Evolutionary conservation across 148 eudicot species (phyloP), one percentile per base, ranked within the genome.

Genomic region (Drosera capensis): DNA sequence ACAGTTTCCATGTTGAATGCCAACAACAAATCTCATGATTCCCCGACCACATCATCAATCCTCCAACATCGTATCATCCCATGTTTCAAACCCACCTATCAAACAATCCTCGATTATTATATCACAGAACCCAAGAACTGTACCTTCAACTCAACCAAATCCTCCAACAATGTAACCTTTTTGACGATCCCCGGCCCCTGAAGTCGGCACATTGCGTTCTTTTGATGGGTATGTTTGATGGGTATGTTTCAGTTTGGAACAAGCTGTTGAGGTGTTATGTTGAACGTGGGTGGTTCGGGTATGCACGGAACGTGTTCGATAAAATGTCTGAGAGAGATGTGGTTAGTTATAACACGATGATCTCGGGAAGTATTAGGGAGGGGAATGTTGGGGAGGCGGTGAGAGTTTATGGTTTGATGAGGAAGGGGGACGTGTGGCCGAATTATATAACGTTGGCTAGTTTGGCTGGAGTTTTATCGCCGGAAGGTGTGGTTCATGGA

Each of bases 261-360:
- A 61, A 60, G 42, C 51, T 67, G 8, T 54, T 67, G 3, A 20
- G 14, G 5, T 1, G 55, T 21, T 64, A 59, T 8, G 13, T 34
- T 13, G 16, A 36, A 20, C 34, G 41, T 13, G 58, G 42, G 19
- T 22, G 23, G 21, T 25, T 40, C 13, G 5, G 15, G 7, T 3
- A 43, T 28, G 69, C 69, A 1, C 14, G 58, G 16, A 14, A 49
- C 16, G 8, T 69, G 63, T 69, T 70, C 18, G 74, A 65, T 45
- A 18, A 20, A 46, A 70, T 70, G 70, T 43, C 64, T 52, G 29
- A 60, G 43, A 59, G 74, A 43, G 60, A 69, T 36, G 67, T 57
- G 8, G 67, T 67, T 40, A 48, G 50, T 1, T 67, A 51, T 23
- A 65, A 60, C 36, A 52, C 67, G 0, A 47, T 70, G 55, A 52